Base-by-base conservation (phyloP, 139 green algal species). In the Astrephomene gubernaculifera region DNA sequence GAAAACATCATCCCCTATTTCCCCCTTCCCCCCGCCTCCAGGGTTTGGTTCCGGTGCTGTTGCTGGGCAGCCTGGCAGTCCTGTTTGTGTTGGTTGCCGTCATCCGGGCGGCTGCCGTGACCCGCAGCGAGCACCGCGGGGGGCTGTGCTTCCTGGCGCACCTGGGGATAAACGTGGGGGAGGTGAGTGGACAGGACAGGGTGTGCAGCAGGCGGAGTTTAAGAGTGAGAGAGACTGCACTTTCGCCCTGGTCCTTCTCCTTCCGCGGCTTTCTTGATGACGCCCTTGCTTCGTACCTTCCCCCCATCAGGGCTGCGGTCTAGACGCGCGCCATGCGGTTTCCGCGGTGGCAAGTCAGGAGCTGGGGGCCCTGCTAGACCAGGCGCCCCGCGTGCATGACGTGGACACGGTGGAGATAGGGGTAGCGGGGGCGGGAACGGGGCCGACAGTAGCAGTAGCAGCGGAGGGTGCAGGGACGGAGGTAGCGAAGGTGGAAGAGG, bases 111-210 rank as follows among this genome's bases (percentile, higher is more conserved):
- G 87, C 87, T 9, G 85, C 83, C 3, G 87, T 79, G 41, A 84
- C 89, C 41, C 79, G 81, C 36, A 67, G 39, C 1, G 80, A 90
- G 72, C 87, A 92, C 31, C 39, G 81, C 24, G 89, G 89, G 27
- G 60, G 79, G 10, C 52, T 91, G 49, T 92, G 89, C 65, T 89
- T 92, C 61, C 86, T 92, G 53, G 79, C 89, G n/a, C 90, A 92
- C 41, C 89, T 92, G 49, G 89, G 89, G n/a, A 89, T 92, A 45
- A 76, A 79, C 39, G 80, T 92, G 21, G 89, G 89, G 35, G 53
- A 73, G 52, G 89, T 85, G 49, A 27, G 78, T 44, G 7, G 43
- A 19, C n/a, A n/a, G n/a, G n/a, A n/a, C n/a, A n/a, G n/a, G n/a
- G n/a, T n/a, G n/a, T n/a, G n/a, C n/a, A n/a, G n/a, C n/a, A n/a